Evolutionary conservation across 352 stramenopile species (phyloP), one percentile per base, ranked within the genome.

Genomic region (Phytophthora idaei): DNA sequence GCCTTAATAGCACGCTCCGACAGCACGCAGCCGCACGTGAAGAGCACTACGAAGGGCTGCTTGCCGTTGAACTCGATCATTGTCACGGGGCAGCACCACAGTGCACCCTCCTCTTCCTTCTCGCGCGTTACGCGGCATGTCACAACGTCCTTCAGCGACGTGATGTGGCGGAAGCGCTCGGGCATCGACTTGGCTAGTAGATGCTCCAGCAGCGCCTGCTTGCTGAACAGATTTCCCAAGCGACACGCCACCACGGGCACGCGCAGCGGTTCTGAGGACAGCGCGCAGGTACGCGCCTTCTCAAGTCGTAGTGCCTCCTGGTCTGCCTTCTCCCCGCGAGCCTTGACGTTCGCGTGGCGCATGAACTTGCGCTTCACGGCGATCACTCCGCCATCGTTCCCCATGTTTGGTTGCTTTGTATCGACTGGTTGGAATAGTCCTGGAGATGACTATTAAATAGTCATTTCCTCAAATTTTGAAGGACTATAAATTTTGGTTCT

Each of bases 351-450:
- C 41, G 78, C 87, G 64, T 95, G 88, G 61, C 90, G 87, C 89
- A 98, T 95, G 77, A 96, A 98, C 82, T 96, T 95, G 82, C 93
- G 88, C 85, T 98, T 95, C 51, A 96, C 91, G n/a, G 93, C 93
- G 82, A 98, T 90, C 51, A 97, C 93, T 63, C 93, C 93, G 56
- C 93, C 93, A 74, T 98, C 93, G 64, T 96, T 97, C 48, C 93
- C 93, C 93, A 98, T 98, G 52, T 3, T 81, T 46, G 4, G 21
- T 21, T 21, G 21, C 21, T 21, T 21, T 21, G 21, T 21, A 21
- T 21, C 21, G 17, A 61, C 3, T 54, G n/a, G 14, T 31, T 57
- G 50, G 12, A 36, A 47, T 57, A 36, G 31, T 36, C 50, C 7
- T 46, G 9, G 6, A 17, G 15, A 25, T 57, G 17, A 21, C 21